These are phyloP conservation scores for Quercus variabilis DNA, from an alignment of 306 rosid species.

Conservation along the genomic window DNA sequence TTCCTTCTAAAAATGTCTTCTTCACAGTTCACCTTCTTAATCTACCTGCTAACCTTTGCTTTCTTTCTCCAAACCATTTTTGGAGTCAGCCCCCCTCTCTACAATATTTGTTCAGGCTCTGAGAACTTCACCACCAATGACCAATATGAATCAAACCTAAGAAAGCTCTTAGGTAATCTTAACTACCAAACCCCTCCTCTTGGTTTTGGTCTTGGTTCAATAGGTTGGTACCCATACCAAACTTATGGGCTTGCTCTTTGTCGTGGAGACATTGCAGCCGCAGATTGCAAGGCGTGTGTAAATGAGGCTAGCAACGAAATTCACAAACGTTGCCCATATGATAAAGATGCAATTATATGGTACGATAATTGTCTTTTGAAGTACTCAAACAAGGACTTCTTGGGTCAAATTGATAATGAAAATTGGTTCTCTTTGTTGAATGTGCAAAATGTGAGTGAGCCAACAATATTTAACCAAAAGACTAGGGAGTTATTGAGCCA, in stretches of 20 bases:
- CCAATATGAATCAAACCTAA: neutral
- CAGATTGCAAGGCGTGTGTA: neutral
- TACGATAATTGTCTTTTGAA: neutral
- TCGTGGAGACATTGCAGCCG: no score
- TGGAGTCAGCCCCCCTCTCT: neutral
- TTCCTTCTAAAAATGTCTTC: neutral
- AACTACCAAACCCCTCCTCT: neutral
- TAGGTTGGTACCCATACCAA: neutral
- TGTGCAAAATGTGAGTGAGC: neutral
- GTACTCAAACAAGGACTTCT: neutral
- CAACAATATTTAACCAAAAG: neutral
- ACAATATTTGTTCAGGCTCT: neutral
- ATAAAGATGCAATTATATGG: neutral
- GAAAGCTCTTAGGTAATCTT: neutral
- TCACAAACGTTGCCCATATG: neutral
- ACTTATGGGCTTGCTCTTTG: neutral
- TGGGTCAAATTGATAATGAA: neutral
- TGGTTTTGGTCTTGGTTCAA: neutral
- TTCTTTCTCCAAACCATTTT: neutral
- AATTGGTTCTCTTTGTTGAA: neutral
- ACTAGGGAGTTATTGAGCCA: neutral
- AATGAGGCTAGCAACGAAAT: neutral
- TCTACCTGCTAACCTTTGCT: neutral
- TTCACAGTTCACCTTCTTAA: neutral
- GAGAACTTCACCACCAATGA: neutral